phyloP scores from a whole-genome alignment of 805 yeast species.

The Lipomyces anomalus region DNA sequence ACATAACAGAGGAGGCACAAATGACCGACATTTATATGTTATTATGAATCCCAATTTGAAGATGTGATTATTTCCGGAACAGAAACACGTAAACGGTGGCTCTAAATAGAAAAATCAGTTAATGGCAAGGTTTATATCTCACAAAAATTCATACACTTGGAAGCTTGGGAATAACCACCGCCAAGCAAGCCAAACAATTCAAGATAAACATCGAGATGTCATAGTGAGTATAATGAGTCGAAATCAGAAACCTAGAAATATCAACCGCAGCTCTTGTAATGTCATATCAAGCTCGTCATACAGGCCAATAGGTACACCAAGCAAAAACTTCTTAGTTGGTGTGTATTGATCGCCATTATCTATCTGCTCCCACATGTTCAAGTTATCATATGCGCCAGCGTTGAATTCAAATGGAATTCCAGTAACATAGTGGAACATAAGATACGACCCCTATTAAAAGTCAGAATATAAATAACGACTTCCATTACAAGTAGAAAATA shows the following conservation, averaged over 20 bases:
- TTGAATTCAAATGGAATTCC: constrained; percentile 98
- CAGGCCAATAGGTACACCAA: constrained; percentile 86
- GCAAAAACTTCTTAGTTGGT: constrained; percentile 87
- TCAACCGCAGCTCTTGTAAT: background rate
- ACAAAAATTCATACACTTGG: constrained; percentile 39
- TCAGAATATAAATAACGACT: background rate
- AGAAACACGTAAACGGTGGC: constrained; percentile 23
- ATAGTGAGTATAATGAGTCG: constrained; percentile 87
- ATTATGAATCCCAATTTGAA: no score
- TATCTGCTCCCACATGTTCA: constrained; percentile 98
- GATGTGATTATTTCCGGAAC: constrained; percentile 17
- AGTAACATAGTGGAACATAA: constrained; percentile 94
- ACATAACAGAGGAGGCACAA: no score
- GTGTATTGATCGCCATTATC: constrained; percentile 96
- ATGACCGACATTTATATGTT: no score
- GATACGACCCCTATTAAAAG: constrained; percentile 55
- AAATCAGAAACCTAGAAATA: constrained; percentile 50
- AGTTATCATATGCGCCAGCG: constrained; percentile 89
- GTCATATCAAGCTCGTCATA: constrained; percentile 4
- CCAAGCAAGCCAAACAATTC: constrained; percentile 73
- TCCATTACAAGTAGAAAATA: background rate
- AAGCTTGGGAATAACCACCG: constrained; percentile 87
- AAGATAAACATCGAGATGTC: constrained; percentile 71
- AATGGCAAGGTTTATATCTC: background rate
- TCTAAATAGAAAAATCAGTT: constrained; percentile 5